phyloP scores from a whole-genome alignment of 2,329 filamentous ascomycete genomes.

The Parafenestella ontariensis region DNA sequence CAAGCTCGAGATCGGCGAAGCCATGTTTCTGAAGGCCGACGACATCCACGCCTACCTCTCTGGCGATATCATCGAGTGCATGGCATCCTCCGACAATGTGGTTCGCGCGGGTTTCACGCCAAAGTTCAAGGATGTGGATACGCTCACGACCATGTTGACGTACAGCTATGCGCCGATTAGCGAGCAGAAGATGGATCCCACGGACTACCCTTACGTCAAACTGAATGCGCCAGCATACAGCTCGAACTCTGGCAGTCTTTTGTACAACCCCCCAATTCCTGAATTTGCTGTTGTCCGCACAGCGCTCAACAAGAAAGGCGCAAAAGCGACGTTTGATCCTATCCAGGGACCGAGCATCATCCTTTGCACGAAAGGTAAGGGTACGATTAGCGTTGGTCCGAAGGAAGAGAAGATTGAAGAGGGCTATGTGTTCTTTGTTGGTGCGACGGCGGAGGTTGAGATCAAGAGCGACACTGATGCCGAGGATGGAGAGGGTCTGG shows the following conservation, averaged over 20 bases:
- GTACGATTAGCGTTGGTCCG: slow-evolving; percentile 83
- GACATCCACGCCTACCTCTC: slow-evolving; percentile 96
- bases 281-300: slow-evolving; percentile 92
- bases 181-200: slow-evolving; percentile 89
- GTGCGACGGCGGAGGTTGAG: slow-evolving; percentile 82
- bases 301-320: slow-evolving; percentile 70
- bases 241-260: slow-evolving; percentile 71
- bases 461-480: slow-evolving; percentile 69
- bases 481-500: slow-evolving; percentile 67
- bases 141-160: slow-evolving; percentile 87
- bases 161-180: slow-evolving; percentile 95
- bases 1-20: slow-evolving; percentile 84
- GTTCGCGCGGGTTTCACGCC: slow-evolving; percentile 96
- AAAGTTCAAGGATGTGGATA: slow-evolving; percentile 96
- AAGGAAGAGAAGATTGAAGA: slow-evolving; percentile 72
- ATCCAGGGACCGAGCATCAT: slow-evolving; percentile 90
- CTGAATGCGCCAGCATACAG: slow-evolving; percentile 84
- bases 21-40: slow-evolving; percentile 93
- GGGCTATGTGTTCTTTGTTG: slow-evolving; percentile 68
- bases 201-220: slow-evolving; percentile 83
- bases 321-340: slow-evolving; percentile 87
- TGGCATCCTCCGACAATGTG: slow-evolving; percentile 98
- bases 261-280: slow-evolving; percentile 96
- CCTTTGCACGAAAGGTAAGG: slow-evolving; percentile 85
- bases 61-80: slow-evolving; percentile 97